Conservation (phyloP, 2,329 filamentous ascomycete species). For the Juglanconis sp. region DNA sequence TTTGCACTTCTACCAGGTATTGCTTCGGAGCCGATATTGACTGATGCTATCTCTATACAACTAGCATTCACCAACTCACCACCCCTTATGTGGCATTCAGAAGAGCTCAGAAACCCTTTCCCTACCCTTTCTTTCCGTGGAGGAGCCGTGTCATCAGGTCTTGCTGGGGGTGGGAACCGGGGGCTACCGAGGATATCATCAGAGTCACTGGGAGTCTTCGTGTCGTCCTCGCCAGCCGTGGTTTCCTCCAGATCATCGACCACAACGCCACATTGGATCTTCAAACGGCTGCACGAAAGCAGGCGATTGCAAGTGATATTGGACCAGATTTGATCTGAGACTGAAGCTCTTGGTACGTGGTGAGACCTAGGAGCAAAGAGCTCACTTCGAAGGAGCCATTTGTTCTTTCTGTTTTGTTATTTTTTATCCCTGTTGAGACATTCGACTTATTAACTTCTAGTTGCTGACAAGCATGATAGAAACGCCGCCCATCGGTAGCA, state of each 20-base stretch:
- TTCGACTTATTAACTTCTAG: too few relatives aligned
- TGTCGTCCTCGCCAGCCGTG: not conserved
- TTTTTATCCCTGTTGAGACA: too few relatives aligned
- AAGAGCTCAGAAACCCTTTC: not conserved
- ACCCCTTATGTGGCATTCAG: slow-evolving; percentile 16
- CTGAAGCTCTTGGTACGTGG: too few relatives aligned
- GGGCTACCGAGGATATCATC: not conserved
- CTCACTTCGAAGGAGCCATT: too few relatives aligned
- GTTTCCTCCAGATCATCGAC: not conserved
- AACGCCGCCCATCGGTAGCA: not conserved
- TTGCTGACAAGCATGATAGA: not conserved
- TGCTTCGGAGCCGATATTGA: not conserved
- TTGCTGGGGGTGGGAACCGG: slow-evolving; percentile 2
- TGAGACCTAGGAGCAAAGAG: too few relatives aligned
- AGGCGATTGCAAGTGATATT: too few relatives aligned
- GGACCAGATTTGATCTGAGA: too few relatives aligned
- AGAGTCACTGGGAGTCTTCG: not conserved
- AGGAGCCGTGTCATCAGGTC: slow-evolving; percentile 4
- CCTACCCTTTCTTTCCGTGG: slow-evolving; percentile 5
- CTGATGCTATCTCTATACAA: not conserved
- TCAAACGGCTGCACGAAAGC: not conserved
- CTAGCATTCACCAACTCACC: slow-evolving; percentile 5
- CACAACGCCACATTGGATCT: not conserved
- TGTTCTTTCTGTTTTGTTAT: too few relatives aligned
- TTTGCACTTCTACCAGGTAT: not conserved